phyloP scores from a whole-genome alignment of 148 eudicot genomes.

The Chenopodium album region DNA sequence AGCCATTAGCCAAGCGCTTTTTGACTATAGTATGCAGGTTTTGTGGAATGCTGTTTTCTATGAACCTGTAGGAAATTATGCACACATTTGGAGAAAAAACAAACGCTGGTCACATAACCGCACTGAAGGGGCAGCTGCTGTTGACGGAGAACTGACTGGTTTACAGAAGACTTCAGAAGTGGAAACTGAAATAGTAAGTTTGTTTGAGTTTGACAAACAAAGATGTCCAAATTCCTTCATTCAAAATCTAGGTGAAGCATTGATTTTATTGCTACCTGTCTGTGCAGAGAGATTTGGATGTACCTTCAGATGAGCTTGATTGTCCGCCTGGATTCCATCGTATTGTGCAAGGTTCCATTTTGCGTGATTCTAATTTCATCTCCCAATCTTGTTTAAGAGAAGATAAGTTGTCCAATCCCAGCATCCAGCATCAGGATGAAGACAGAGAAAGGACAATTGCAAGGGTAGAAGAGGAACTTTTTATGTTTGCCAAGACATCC shows the following conservation, averaged over 20 bases:
- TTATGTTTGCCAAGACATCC: constrained; percentile 47
- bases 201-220: constrained; percentile 23
- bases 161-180: constrained; percentile 16
- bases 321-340: constrained; percentile 86
- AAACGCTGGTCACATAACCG: constrained; percentile 46
- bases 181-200: constrained; percentile 33
- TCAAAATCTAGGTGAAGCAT: not conserved
- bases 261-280: constrained; percentile 5
- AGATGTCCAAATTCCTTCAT: not conserved
- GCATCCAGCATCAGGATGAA: constrained; percentile 11
- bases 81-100: constrained; percentile 65
- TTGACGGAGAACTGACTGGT: not conserved
- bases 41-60: constrained; percentile 80
- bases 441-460: constrained; percentile 41
- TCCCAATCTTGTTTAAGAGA: constrained; percentile 31
- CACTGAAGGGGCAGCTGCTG: constrained; percentile 20
- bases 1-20: constrained; percentile 43
- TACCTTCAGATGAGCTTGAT: constrained; percentile 56
- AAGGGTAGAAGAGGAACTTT: constrained; percentile 56
- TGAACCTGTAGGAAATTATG: constrained; percentile 58
- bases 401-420: constrained; percentile 16
- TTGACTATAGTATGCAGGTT: constrained; percentile 64
- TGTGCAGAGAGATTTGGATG: constrained; percentile 38
- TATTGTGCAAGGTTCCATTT: constrained; percentile 26
- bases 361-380: constrained; percentile 19